phyloP scores from a whole-genome alignment of 1,284 basidiomycete genomes.

The Ganoderma multipileum region DNA sequence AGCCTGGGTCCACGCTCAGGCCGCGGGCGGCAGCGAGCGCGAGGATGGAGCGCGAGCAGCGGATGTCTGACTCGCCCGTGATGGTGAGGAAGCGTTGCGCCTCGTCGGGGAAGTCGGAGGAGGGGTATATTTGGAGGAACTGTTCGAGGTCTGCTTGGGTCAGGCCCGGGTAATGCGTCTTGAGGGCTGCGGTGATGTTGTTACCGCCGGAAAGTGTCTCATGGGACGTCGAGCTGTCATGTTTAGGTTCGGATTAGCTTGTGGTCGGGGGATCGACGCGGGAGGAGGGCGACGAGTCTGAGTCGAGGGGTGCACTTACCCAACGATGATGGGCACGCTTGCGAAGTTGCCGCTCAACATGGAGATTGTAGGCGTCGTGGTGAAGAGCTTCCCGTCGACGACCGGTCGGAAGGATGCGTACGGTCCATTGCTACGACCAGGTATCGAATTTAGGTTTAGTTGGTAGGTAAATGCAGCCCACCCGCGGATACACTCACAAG shows the following conservation, averaged over 20 bases:
- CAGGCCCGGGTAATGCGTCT: constrained; percentile 52
- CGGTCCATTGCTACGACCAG: constrained; percentile 39
- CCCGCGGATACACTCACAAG: constrained; percentile 31
- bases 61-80: constrained; percentile 56
- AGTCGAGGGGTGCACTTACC: constrained; percentile 45
- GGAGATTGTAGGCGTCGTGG: constrained; percentile 52
- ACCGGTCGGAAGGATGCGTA: constrained; percentile 52
- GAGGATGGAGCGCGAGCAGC: constrained; percentile 57
- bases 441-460: not conserved
- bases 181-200: constrained; percentile 45
- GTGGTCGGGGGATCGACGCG: not conserved
- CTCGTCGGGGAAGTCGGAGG: constrained; percentile 47
- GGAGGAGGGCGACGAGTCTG: not conserved
- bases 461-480: constrained; percentile 8
- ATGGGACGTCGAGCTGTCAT: constrained; percentile 57
- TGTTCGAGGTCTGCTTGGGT: constrained; percentile 46
- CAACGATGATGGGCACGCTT: constrained; percentile 62
- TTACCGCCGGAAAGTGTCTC: constrained; percentile 54
- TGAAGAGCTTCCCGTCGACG: constrained; percentile 56
- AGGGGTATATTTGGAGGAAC: constrained; percentile 49
- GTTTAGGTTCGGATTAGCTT: not conserved
- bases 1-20: not conserved
- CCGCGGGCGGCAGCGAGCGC: constrained; percentile 44
- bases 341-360: constrained; percentile 52
- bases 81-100: constrained; percentile 49